These are phyloP conservation scores for Sphaceloma murrayae DNA, from an alignment of 2,329 filamentous ascomycete species.

Conservation along the genomic window DNA sequence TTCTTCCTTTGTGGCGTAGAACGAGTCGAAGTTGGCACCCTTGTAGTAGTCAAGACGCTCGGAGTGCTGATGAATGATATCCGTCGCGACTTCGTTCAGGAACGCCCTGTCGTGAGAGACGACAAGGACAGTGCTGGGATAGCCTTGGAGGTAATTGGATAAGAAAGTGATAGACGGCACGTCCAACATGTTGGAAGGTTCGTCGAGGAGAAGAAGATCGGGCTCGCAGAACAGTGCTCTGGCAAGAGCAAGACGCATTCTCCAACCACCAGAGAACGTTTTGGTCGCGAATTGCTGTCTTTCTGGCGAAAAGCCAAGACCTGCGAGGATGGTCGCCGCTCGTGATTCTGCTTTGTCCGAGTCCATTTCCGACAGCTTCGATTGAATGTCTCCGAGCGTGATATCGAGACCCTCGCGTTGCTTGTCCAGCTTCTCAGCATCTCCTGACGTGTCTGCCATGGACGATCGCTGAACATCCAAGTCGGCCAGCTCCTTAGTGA, in stretches of 20 bases:
- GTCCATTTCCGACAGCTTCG: conserved; percentile 94
- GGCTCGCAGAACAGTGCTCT: conserved; percentile 96
- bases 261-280: conserved; percentile 99
- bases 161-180: conserved; percentile 99
- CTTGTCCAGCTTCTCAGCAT: conserved; percentile 73
- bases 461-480: conserved; percentile 68
- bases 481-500: conserved; percentile 61
- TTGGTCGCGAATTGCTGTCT: conserved; percentile 87
- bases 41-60: conserved; percentile 98
- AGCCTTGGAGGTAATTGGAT: conserved; percentile 85
- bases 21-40: conserved; percentile 88
- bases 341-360: conserved; percentile 95
- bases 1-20: conserved; percentile 96
- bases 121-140: conserved; percentile 89
- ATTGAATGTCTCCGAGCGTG: conserved; percentile 82
- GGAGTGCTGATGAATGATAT: conserved; percentile 97
- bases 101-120: conserved; percentile 99
- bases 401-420: conserved; percentile 85
- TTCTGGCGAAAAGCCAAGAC: conserved; percentile 91
- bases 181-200: conserved; percentile 99
- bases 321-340: conserved; percentile 90
- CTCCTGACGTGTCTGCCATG: conserved; percentile 83
- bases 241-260: conserved; percentile 92
- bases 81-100: conserved; percentile 96
- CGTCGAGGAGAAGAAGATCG: conserved; percentile 88